These are phyloP conservation scores for Cornus florida DNA, from an alignment of 148 eudicot genomes.

Conservation along the genomic window DNA sequence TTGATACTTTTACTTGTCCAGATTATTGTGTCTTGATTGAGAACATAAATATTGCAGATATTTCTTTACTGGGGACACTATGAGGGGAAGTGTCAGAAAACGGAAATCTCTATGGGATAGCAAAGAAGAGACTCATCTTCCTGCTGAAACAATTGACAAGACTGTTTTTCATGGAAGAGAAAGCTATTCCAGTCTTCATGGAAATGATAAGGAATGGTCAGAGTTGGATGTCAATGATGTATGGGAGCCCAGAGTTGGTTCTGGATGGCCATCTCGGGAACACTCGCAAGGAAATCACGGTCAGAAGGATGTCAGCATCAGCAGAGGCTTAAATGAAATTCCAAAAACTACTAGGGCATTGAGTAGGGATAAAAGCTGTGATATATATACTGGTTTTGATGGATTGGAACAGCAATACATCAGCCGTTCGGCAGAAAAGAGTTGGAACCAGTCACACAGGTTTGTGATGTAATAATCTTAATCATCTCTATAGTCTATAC, in stretches of 20 bases:
- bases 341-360: slow-evolving; percentile 11
- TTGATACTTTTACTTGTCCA: slow-evolving; percentile 2
- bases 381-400: slow-evolving; percentile 11
- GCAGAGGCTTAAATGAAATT: slow-evolving; percentile 18
- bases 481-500: not conserved
- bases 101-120: slow-evolving; percentile 27
- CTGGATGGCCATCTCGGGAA: slow-evolving; percentile 13
- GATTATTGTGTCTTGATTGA: slow-evolving; percentile 3
- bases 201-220: slow-evolving; percentile 12
- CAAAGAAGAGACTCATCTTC: slow-evolving; percentile 22
- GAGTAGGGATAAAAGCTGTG: slow-evolving; percentile 15
- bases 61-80: slow-evolving; percentile 2
- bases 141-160: slow-evolving; percentile 10
- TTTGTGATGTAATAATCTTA: slow-evolving; percentile 10
- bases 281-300: not conserved
- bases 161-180: slow-evolving; percentile 15
- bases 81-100: slow-evolving; percentile 18
- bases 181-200: slow-evolving; percentile 20
- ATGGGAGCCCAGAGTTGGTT: slow-evolving; percentile 16
- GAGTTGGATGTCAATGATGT: slow-evolving; percentile 15
- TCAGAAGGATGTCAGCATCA: slow-evolving; percentile 15
- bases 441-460: slow-evolving; percentile 17
- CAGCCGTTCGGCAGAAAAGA: slow-evolving; percentile 17
- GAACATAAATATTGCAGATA: slow-evolving; percentile 7
- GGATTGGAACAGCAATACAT: slow-evolving; percentile 14